These are phyloP conservation scores for Talaromyces verruculosus DNA, from an alignment of 2,329 filamentous ascomycete genomes.

Conservation along the genomic window DNA sequence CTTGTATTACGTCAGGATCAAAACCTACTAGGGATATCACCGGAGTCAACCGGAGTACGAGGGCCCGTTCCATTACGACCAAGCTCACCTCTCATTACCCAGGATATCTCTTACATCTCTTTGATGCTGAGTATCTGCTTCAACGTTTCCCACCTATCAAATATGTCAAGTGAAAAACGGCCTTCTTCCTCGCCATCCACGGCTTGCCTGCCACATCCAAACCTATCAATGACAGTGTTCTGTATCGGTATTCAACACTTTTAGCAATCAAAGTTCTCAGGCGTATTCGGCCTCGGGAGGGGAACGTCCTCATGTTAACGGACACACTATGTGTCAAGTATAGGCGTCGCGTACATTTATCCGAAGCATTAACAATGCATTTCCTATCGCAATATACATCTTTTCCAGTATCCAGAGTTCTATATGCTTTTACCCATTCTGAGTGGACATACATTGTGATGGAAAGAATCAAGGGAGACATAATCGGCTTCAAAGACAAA, in stretches of 20 bases:
- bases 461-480: constrained; percentile 42
- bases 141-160: neutral
- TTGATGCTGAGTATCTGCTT: neutral
- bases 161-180: constrained; percentile 20
- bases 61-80: too few relatives aligned
- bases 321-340: constrained; percentile 36
- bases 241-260: constrained; percentile 27
- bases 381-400: constrained; percentile 41
- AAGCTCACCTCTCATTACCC: neutral
- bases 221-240: constrained; percentile 24
- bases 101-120: neutral
- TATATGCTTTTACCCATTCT: constrained; percentile 37
- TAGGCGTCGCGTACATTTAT: constrained; percentile 28
- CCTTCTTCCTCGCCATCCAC: constrained; percentile 1
- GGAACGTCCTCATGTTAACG: constrained; percentile 34
- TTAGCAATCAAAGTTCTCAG: constrained; percentile 27
- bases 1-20: too few relatives aligned
- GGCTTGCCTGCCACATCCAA: constrained; percentile 17
- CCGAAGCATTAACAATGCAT: constrained; percentile 38
- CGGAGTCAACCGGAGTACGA: too few relatives aligned
- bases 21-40: too few relatives aligned
- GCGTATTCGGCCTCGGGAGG: constrained; percentile 27
- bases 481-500: constrained; percentile 37
- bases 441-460: constrained; percentile 42
- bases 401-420: constrained; percentile 41